Evolutionary conservation across 768 basidiomycete species (phyloP).

Genomic region (Psilocybe cubensis): DNA sequence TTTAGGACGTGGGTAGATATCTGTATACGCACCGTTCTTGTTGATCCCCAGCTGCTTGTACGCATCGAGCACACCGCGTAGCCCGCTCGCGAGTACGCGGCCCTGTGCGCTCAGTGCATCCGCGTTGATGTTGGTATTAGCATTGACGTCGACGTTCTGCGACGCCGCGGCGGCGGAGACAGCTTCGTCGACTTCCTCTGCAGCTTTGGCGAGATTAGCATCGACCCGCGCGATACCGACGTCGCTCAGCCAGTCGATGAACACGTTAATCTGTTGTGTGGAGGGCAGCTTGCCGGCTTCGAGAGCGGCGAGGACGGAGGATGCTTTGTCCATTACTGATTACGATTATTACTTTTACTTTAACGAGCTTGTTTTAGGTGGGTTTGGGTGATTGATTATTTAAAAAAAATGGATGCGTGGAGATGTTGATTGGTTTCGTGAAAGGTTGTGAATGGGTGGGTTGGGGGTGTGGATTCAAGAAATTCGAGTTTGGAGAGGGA

Average conservation of each 20-base stretch:
- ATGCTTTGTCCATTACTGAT: conserved; percentile 63
- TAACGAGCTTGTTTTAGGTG: too few relatives aligned
- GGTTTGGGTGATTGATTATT: too few relatives aligned
- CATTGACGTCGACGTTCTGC: not conserved
- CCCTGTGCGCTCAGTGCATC: conserved; percentile 59
- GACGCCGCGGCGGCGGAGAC: too few relatives aligned
- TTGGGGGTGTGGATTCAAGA: too few relatives aligned
- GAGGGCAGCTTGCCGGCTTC: conserved; percentile 73
- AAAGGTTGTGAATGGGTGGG: too few relatives aligned
- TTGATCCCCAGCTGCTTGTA: conserved; percentile 55
- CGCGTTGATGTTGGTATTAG: conserved; percentile 19
- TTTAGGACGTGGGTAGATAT: not conserved
- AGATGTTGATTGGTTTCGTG: too few relatives aligned
- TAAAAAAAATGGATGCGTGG: too few relatives aligned
- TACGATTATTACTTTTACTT: too few relatives aligned
- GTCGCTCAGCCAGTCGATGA: conserved; percentile 59
- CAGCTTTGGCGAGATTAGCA: conserved; percentile 12
- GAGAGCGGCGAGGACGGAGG: conserved; percentile 67
- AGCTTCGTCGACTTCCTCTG: not conserved
- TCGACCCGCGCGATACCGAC: conserved; percentile 52
- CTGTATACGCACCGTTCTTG: conserved; percentile 55
- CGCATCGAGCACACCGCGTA: conserved; percentile 57
- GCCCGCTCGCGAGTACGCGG: conserved; percentile 47
- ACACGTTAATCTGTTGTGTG: conserved; percentile 55
- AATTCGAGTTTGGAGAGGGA: too few relatives aligned